phyloP scores from a whole-genome alignment of 208 protist genomes.

The Acanthamoeba lenticulata region DNA sequence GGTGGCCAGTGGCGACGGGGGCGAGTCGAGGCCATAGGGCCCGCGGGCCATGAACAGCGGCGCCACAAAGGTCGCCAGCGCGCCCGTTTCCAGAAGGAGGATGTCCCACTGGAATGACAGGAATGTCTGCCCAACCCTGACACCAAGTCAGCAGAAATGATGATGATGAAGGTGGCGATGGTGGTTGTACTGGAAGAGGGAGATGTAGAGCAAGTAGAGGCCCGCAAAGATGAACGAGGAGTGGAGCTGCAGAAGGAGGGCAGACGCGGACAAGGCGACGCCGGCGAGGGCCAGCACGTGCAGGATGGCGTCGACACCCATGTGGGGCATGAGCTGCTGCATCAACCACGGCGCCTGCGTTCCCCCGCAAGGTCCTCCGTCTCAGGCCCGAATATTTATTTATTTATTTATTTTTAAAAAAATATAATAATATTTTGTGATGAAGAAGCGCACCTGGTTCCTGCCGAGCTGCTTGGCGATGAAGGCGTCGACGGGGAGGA shows the following conservation, averaged over 20 bases:
- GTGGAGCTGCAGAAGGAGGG: neutral
- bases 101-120: constrained; percentile 77
- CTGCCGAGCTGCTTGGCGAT: neutral
- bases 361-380: neutral
- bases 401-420: neutral
- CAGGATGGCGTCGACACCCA: neutral
- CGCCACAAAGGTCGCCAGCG: constrained; percentile 51
- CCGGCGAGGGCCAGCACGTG: neutral
- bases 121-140: constrained; percentile 68
- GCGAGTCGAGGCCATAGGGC: neutral
- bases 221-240: neutral
- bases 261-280: neutral
- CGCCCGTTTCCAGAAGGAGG: constrained; percentile 68
- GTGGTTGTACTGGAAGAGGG: constrained; percentile 10
- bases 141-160: neutral
- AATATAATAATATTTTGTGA: neutral
- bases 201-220: constrained; percentile 55
- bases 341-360: neutral
- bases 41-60: too few relatives aligned
- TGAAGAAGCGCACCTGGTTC: neutral
- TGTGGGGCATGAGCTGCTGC: neutral
- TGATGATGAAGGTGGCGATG: too few relatives aligned
- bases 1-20: neutral
- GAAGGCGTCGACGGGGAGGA: constrained; percentile 5
- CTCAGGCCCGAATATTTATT: neutral